Base-by-base conservation (phyloP, 2,329 filamentous ascomycete species). In the Colletotrichum horii region DNA sequence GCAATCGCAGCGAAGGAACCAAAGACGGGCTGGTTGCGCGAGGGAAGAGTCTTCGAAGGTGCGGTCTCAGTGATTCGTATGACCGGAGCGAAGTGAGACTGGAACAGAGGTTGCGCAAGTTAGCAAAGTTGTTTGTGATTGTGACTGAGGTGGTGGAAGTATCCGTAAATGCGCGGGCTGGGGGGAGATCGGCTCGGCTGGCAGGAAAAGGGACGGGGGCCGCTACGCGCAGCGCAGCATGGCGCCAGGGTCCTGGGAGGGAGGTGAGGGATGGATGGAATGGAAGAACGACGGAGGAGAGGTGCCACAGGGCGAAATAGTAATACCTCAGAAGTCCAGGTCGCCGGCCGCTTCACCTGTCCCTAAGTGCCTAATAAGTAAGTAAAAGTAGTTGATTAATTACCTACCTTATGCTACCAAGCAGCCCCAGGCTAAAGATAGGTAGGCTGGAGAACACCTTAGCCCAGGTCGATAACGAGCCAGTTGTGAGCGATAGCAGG, bases 401-500 rank as follows among this genome's bases (percentile, higher is more conserved):
- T 56, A 19, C 52, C 52, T 56, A 56, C 52, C 52, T 24, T 56
- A 48, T 48, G 38, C 38, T 48, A 48, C 38, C 38, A 48, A 48
- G 38, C 38, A n/a, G 38, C 38, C 19, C 38, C n/a, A 9, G 38
- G 38, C 38, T n/a, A 48, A n/a, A n/a, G 38, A 48, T 48, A 48
- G 38, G 36, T 55, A 58, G 67, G 65, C 68, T 38, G 28, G 67
- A 38, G 28, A 66, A 66, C 9, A 19, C 38, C 19, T 48, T 22
- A 26, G 26, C 24, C 30, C 30, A 30, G 38, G 55, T 56, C 43
- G 70, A 75, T 64, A 64, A 68, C 55, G 56, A 38, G 64, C 30
- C 69, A 72, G 56, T 71, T 72, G n/a, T 9, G 43, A 67, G 69
- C 56, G 64, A 75, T 73, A 36, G 56, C 69, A 75, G 73, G 73